Evolutionary conservation across 225 moss, liverwort and hornwort species (phyloP).

Genomic region (Climacium dendroides): DNA sequence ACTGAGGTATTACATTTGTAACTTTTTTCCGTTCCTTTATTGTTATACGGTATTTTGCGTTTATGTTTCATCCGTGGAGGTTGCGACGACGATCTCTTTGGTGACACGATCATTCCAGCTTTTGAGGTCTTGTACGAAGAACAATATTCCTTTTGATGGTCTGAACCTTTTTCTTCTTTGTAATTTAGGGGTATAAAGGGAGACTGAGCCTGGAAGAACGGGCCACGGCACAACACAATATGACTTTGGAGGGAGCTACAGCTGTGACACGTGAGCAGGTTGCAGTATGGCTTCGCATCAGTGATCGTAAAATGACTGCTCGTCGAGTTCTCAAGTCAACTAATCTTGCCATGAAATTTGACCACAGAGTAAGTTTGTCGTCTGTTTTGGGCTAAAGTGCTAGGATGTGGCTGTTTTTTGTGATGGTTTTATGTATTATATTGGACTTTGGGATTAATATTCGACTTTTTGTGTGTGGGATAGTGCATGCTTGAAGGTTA

Average conservation of each 20-base stretch:
- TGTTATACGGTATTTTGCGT: not conserved
- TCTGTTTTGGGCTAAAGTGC: not conserved
- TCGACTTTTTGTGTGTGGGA: not conserved
- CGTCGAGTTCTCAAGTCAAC: slow-evolving; percentile 68
- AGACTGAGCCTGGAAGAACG: slow-evolving; percentile 70
- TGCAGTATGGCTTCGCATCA: slow-evolving; percentile 77
- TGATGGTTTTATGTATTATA: not conserved
- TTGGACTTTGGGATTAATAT: not conserved
- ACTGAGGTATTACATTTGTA: slow-evolving; percentile 40
- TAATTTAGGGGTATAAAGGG: slow-evolving; percentile 71
- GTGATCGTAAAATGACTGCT: slow-evolving; percentile 56
- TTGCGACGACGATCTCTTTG: not conserved
- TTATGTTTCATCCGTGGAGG: not conserved
- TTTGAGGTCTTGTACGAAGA: not conserved
- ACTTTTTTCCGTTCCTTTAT: not conserved
- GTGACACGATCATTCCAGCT: not conserved
- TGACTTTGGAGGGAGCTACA: slow-evolving; percentile 46
- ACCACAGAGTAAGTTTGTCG: slow-evolving; percentile 53
- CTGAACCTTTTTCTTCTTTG: not conserved
- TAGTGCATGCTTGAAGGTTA: not conserved
- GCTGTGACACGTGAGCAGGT: slow-evolving; percentile 76
- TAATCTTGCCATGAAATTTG: slow-evolving; percentile 68
- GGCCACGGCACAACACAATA: slow-evolving; percentile 51
- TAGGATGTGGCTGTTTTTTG: not conserved
- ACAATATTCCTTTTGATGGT: not conserved